Percentiles rank a stretch among this genome's conserved stretches.
These are phyloP conservation scores for Bryoglossum gracile DNA, from an alignment of 495 filamentous ascomycete species.

Conservation along the genomic window DNA sequence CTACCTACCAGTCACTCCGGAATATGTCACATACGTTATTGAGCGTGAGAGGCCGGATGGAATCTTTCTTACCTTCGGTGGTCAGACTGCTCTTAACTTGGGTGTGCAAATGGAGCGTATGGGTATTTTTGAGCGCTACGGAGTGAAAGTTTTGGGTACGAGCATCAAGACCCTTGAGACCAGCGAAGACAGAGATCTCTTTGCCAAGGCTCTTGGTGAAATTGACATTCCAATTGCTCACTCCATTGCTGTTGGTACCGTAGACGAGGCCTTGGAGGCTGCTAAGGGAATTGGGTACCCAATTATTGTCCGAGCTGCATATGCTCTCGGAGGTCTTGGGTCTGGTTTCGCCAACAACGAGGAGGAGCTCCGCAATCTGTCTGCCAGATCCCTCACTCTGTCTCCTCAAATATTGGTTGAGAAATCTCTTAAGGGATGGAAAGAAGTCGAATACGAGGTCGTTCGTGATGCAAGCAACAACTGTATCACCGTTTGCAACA, in stretches of 20 bases:
- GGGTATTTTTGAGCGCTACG: constrained; percentile 90
- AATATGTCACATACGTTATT: constrained; percentile 96
- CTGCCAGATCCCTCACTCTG: constrained; percentile 87
- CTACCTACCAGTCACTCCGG: constrained; percentile 92
- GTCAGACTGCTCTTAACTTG: constrained; percentile 92
- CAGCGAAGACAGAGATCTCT: constrained; percentile 92
- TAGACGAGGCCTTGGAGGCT: constrained; percentile 85
- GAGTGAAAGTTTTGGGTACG: constrained; percentile 89
- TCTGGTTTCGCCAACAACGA: constrained; percentile 95
- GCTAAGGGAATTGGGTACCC: constrained; percentile 86
- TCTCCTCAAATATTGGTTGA: constrained; percentile 95
- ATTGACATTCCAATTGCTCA: constrained; percentile 96
- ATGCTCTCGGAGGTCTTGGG: constrained; percentile 88
- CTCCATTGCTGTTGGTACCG: constrained; percentile 81
- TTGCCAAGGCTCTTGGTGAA: constrained; percentile 78
- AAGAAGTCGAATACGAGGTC: constrained; percentile 97
- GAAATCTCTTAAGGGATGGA: constrained; percentile 99
- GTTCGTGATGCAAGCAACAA: constrained; percentile 92
- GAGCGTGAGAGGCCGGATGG: constrained; percentile 91
- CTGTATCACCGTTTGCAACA: constrained; percentile 98
- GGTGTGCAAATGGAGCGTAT: constrained; percentile 96
- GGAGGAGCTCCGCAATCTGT: constrained; percentile 87
- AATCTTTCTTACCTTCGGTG: constrained; percentile 95
- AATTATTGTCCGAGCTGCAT: constrained; percentile 94
- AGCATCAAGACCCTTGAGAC: constrained; percentile 90